Evolutionary conservation across 225 moss, liverwort and hornwort species (phyloP).

Genomic region (Ulota crispa): DNA sequence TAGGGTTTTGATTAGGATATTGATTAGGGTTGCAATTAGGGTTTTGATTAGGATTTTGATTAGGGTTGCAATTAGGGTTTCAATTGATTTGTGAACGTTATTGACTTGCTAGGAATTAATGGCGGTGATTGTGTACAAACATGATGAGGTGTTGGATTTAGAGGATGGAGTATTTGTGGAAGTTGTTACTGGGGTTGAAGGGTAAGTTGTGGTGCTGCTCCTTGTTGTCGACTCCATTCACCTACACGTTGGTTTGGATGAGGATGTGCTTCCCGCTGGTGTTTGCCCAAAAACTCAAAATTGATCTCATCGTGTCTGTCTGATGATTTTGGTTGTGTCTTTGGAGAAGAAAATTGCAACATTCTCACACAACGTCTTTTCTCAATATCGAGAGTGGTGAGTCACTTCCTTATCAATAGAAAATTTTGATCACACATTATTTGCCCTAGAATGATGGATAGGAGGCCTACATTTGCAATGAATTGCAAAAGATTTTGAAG

Average conservation of each 20-base stretch:
- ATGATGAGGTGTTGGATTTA: constrained; percentile 55
- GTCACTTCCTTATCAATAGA: not conserved
- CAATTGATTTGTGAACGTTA: not conserved
- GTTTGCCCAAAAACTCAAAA: constrained; percentile 63
- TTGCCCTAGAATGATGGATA: not conserved
- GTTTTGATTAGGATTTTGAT: not conserved
- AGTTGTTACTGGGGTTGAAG: constrained; percentile 42
- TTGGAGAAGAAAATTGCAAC: constrained; percentile 47
- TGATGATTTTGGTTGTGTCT: constrained; percentile 21
- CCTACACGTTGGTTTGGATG: constrained; percentile 42
- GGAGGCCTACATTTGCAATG: not conserved
- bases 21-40: not conserved
- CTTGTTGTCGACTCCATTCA: constrained; percentile 32
- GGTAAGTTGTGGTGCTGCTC: constrained; percentile 43
- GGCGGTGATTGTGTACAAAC: not conserved
- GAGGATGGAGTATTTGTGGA: constrained; percentile 58
- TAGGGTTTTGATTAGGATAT: too few relatives aligned
- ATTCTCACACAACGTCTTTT: not conserved
- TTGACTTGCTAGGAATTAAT: not conserved
- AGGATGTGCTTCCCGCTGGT: constrained; percentile 39
- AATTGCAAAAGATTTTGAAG: not conserved
- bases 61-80: not conserved
- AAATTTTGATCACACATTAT: not conserved
- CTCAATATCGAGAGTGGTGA: not conserved
- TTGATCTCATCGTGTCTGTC: constrained; percentile 60